Evolutionary conservation across 352 stramenopile species (phyloP), one percentile per base, ranked within the genome.

Genomic region (Phytophthora citrophthora): DNA sequence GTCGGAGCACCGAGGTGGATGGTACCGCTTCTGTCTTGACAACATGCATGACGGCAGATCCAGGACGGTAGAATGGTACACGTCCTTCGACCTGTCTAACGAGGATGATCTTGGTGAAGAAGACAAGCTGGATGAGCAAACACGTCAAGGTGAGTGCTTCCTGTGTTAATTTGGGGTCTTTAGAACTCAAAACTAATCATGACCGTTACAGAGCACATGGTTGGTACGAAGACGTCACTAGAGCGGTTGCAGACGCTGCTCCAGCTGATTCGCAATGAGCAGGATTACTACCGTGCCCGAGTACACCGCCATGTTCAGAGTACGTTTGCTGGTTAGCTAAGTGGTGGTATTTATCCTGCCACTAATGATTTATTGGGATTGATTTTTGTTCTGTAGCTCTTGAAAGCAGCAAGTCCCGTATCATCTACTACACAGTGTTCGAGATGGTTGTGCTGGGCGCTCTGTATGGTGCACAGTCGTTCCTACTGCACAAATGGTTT

Each of bases 401-500:
- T 5, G 78, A 93, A 13, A 93, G 84, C 76, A 95, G 90, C 72
- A 86, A 89, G 45, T 86, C 69, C 27, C 84, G 85, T 11, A 72
- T 95, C 51, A 79, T 95, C 39, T 93, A 76, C 72, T 95, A 90
- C 76, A 95, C 84, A 38, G 71, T 83, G 20, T 63, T 93, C 26
- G 82, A 93, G 61, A 77, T 95, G 50, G 40, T 61, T 7, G 74
- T 86, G 36, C 72, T 95, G 36, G 86, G 68, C 12, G 68, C 86
- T 26, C 80, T 95, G 67, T 93, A 95, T 56, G 79, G 76, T 10
- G 76, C 57, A 2, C 86, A 95, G 68, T 89, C 81, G 41, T 90
- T 87, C 56, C 51, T 95, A 29, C 72, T 95, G 44, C 83, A 93
- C 77, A 92, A 93, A 72, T 95, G 84, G 81, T 95, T 95, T 53